Evolutionary conservation across 2,329 filamentous ascomycete species (phyloP).

Genomic region (Fusarium sp.): DNA sequence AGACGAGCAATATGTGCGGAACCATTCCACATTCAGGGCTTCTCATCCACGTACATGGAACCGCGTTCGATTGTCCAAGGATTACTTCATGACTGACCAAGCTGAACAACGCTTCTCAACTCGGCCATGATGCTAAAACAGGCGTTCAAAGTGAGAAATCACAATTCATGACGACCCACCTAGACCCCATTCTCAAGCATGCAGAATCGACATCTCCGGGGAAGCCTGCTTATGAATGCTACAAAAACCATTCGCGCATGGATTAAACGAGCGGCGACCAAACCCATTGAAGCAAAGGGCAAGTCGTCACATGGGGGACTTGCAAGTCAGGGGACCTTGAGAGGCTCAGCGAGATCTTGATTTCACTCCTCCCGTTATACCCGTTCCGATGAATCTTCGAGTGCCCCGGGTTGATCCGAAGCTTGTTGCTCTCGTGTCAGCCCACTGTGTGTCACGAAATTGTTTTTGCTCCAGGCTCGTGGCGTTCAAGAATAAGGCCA

Average conservation of each 20-base stretch:
- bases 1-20: constrained; percentile 2
- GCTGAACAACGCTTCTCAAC: neutral
- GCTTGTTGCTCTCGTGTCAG: constrained; percentile 31
- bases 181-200: neutral
- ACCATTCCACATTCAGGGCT: constrained; percentile 9
- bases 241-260: constrained; percentile 21
- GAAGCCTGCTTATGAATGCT: constrained; percentile 36
- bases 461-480: constrained; percentile 19
- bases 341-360: constrained; percentile 2
- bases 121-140: neutral
- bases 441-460: constrained; percentile 44
- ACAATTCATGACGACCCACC: constrained; percentile 6
- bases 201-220: constrained; percentile 23
- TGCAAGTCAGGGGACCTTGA: neutral
- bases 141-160: constrained; percentile 7
- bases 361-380: constrained; percentile 14
- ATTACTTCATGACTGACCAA: neutral
- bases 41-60: neutral
- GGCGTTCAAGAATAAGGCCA: constrained; percentile 18
- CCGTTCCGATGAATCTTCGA: constrained; percentile 38
- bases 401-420: constrained; percentile 41
- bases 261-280: neutral
- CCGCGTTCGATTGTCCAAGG: neutral
- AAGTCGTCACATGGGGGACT: constrained; percentile 1
- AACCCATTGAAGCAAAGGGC: neutral